A percentile compares a stretch with the other conserved stretches of the same genome.
Evolutionary conservation across 352 stramenopile species (phyloP).

Genomic region (Poterioochromonas sp.): DNA sequence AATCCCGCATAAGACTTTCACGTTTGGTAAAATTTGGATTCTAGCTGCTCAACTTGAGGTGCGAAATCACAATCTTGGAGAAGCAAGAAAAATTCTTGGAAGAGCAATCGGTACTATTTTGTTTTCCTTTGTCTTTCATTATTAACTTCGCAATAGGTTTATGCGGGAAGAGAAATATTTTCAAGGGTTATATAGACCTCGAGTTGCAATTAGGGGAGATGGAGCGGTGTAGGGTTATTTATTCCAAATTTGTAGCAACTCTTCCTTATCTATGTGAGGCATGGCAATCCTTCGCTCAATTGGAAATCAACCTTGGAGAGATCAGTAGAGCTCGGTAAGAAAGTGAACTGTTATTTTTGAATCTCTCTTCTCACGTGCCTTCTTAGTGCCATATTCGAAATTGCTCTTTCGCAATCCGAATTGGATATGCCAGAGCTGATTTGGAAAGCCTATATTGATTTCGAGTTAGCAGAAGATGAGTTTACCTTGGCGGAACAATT

Average conservation of each 20-base stretch:
- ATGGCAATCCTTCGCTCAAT: conserved; percentile 87
- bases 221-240: conserved; percentile 78
- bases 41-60: conserved; percentile 92
- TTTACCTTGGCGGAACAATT: conserved; percentile 66
- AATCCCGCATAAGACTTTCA: conserved; percentile 90
- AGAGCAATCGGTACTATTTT: too few species aligned
- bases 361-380: not conserved
- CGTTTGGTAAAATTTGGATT: conserved; percentile 97
- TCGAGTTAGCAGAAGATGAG: conserved; percentile 75
- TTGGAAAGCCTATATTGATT: conserved; percentile 99
- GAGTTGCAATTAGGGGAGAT: conserved; percentile 96
- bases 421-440: conserved; percentile 97
- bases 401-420: conserved; percentile 82
- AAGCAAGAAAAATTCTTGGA: conserved; percentile 79
- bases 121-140: too few species aligned
- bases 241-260: conserved; percentile 64
- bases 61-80: conserved; percentile 77
- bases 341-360: not conserved
- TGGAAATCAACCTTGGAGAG: conserved; percentile 90
- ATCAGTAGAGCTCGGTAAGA: conserved; percentile 65
- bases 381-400: conserved; percentile 88
- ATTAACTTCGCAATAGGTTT: too few species aligned
- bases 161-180: conserved; percentile 73
- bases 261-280: conserved; percentile 78
- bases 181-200: conserved; percentile 81